Conservation (phyloP, 257 asterid species). For the Penstemon eatonii region DNA sequence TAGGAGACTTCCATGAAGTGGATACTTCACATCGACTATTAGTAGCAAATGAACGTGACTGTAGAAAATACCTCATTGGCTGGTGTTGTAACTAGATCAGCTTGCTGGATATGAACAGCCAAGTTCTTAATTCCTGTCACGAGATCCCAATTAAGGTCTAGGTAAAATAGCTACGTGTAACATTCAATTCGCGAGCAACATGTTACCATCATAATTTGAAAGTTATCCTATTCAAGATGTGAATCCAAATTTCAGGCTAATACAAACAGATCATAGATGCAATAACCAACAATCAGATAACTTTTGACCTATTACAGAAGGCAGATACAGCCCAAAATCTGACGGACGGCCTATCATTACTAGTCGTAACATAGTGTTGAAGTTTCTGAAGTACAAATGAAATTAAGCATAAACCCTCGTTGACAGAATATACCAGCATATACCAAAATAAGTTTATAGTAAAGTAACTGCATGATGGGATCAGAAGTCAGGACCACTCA, state of each 20-base stretch:
- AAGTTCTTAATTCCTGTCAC: constrained; percentile 71
- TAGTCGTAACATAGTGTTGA: neutral
- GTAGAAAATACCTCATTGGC: constrained; percentile 70
- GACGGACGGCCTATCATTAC: constrained; percentile 4
- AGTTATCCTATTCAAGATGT: neutral
- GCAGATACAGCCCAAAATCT: constrained; percentile 4
- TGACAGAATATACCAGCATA: constrained; percentile 4
- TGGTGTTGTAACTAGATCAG: constrained; percentile 62
- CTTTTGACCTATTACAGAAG: neutral
- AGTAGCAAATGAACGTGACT: constrained; percentile 13
- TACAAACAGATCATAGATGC: neutral
- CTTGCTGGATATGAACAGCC: constrained; percentile 47
- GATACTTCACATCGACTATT: neutral
- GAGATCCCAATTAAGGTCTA: constrained; percentile 8
- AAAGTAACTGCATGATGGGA: neutral
- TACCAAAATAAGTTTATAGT: neutral
- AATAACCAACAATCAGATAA: constrained; percentile 11
- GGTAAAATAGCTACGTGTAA: neutral
- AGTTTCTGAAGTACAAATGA: constrained; percentile 23
- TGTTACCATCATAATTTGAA: neutral
- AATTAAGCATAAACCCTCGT: neutral
- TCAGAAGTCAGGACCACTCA: neutral
- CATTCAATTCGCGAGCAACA: neutral
- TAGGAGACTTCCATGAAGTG: neutral
- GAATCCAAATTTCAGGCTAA: constrained; percentile 1